A percentile compares a stretch with the other conserved stretches of the same genome.
phyloP scores from a whole-genome alignment of 139 green algal species.

The Spirogloea muscicola region DNA sequence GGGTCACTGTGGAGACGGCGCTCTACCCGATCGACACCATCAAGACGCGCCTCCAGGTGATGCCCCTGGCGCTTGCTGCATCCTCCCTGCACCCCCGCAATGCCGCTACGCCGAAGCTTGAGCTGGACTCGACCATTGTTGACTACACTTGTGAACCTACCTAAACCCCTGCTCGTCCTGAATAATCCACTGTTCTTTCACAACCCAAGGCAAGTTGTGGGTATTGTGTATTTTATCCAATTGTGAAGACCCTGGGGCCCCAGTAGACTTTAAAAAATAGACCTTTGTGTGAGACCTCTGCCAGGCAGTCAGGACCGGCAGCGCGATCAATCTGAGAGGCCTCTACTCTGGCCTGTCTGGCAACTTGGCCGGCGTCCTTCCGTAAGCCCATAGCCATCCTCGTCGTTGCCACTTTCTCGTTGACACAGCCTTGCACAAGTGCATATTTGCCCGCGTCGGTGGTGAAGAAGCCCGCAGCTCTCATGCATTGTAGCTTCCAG shows the following conservation, averaged over 20 bases:
- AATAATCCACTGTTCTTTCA: not conserved
- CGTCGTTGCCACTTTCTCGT: too few species aligned
- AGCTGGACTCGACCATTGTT: not conserved
- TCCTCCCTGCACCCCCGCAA: not conserved
- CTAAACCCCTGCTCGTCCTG: not conserved
- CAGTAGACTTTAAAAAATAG: not conserved
- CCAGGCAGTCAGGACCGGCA: constrained; percentile 6
- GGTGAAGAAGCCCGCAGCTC: too few species aligned
- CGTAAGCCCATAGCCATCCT: too few species aligned
- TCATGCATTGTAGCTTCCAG: too few species aligned
- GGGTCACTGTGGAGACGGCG: constrained; percentile 54
- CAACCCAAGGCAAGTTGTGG: not conserved
- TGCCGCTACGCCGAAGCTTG: not conserved
- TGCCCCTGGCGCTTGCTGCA: not conserved
- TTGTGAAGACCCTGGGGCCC: not conserved
- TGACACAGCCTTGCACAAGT: too few species aligned
- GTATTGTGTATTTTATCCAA: too few species aligned
- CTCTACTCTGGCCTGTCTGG: constrained; percentile 44
- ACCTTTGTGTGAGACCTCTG: not conserved
- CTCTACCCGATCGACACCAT: constrained; percentile 99
- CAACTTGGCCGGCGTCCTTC: constrained; percentile 40
- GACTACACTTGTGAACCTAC: too few species aligned
- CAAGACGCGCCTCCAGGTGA: constrained; percentile 90
- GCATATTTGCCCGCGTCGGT: too few species aligned
- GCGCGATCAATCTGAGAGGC: constrained; percentile 40